Evolutionary conservation across 352 stramenopile species (phyloP).

Genomic region (Globisporangium solare): DNA sequence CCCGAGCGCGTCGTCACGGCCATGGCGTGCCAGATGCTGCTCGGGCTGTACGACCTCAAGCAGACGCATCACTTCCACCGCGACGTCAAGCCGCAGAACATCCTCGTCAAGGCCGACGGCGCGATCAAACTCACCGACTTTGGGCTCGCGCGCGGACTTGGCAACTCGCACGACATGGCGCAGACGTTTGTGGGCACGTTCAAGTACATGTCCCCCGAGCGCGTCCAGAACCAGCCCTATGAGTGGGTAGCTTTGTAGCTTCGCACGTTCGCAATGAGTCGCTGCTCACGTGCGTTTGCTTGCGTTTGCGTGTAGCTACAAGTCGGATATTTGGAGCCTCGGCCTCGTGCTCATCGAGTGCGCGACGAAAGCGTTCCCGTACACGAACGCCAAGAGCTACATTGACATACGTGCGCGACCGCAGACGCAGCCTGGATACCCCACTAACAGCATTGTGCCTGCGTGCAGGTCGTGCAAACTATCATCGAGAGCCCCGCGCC

Average conservation of each 20-base stretch:
- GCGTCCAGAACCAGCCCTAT: conserved; percentile 81
- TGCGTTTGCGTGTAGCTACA: conserved; percentile 38
- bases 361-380: conserved; percentile 56
- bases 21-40: conserved; percentile 59
- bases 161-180: conserved; percentile 69
- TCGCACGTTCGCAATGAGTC: not conserved
- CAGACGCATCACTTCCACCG: conserved; percentile 84
- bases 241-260: conserved; percentile 22
- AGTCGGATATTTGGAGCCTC: conserved; percentile 76
- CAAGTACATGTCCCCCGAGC: conserved; percentile 92
- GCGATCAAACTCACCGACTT: conserved; percentile 83
- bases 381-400: conserved; percentile 45
- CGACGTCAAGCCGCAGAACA: conserved; percentile 93
- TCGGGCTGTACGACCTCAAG: conserved; percentile 57
- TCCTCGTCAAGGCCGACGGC: conserved; percentile 81
- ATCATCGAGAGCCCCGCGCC: conserved; percentile 64
- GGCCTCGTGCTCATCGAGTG: conserved; percentile 72
- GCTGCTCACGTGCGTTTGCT: not conserved
- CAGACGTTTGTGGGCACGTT: conserved; percentile 90
- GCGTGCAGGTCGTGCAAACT: conserved; percentile 55
- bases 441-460: too few species aligned
- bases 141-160: conserved; percentile 58
- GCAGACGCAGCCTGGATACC: too few species aligned
- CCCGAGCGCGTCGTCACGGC: conserved; percentile 47
- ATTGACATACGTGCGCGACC: conserved; percentile 41